Evolutionary conservation across 129 eudicot species (phyloP), one percentile per base, ranked within the genome.

Genomic region (Flaveria robusta): DNA sequence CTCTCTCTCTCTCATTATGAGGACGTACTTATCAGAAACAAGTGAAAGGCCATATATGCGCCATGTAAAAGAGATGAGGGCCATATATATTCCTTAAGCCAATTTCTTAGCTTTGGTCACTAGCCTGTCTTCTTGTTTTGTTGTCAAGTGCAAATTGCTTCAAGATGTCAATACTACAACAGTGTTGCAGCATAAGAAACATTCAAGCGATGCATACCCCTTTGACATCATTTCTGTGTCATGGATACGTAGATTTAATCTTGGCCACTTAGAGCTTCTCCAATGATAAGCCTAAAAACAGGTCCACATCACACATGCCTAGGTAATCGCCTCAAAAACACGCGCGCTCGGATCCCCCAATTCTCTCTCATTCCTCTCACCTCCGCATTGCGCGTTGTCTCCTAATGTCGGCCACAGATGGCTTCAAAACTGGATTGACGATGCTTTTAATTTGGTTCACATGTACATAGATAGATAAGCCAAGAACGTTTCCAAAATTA

Each of bases 31-130:
- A 65, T 72, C 75, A 49, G 50, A 74, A 56, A 78, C 70, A 49
- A 41, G 70, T 77, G 81, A 34, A 34, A 34, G 39, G 39, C 39
- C 20, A 77, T 66, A 23, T 31, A 69, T 69, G 76, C 76, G 69
- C 76, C 81, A 71, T 49, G 39, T 64, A 72, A 79, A 79, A 72
- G 74, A 63, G 72, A 75, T 64, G 34, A 76, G 80, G 80, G 66
- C 20, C 68, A 60, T 60, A 24, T 60, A 12, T 55, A 31, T 55
- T 47, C 20, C 9, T 68, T 49, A 16, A 45, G 16, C 7, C 60
- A 13, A 49, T 2, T 31, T 34, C 39, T 34, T 34, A 5, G 39
- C 39, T 34, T 34, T 34, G 39, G 39, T 34, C 39, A 5, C 39
- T 34, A 34, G 39, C 39, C 39, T 66, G 75, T 77, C 69, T 43